phyloP scores from a whole-genome alignment of 2,329 filamentous ascomycete genomes.

The Cladosporium sp. region DNA sequence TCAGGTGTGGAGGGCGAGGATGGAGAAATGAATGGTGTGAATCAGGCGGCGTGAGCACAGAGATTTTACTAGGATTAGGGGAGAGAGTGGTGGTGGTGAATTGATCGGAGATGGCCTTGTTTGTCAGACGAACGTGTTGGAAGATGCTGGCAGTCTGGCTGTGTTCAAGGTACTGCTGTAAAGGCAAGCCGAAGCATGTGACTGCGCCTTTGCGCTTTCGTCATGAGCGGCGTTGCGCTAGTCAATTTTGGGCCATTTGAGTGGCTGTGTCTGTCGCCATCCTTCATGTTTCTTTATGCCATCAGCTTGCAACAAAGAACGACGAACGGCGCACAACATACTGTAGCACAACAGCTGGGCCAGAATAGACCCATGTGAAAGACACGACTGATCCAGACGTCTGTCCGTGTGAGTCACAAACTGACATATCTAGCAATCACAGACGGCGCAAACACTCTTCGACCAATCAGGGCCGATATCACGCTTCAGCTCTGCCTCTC shows the following conservation, averaged over 20 bases:
- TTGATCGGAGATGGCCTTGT: conserved; percentile 10
- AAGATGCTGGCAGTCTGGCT: not conserved
- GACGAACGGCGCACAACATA: not conserved
- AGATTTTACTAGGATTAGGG: not conserved
- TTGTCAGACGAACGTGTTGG: not conserved
- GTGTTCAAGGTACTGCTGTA: too few relatives aligned
- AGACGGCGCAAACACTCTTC: too few relatives aligned
- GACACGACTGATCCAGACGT: too few relatives aligned
- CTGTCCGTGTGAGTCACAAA: too few relatives aligned
- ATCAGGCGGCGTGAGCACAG: not conserved
- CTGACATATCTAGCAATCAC: too few relatives aligned
- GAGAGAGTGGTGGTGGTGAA: too few relatives aligned
- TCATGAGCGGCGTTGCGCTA: not conserved
- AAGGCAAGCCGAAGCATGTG: conserved; percentile 1
- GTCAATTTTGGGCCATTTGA: too few relatives aligned
- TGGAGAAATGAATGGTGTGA: not conserved
- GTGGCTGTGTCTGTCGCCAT: too few relatives aligned
- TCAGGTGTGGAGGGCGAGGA: conserved; percentile 9
- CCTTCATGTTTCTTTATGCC: too few relatives aligned
- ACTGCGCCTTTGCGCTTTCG: not conserved
- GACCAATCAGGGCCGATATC: too few relatives aligned
- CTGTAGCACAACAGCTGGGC: not conserved
- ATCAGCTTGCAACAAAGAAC: not conserved
- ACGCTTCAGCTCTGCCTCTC: too few relatives aligned
- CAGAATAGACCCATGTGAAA: too few relatives aligned